Base-by-base conservation (phyloP, 169 alveolate genomes). In the Neospora caninum region DNA sequence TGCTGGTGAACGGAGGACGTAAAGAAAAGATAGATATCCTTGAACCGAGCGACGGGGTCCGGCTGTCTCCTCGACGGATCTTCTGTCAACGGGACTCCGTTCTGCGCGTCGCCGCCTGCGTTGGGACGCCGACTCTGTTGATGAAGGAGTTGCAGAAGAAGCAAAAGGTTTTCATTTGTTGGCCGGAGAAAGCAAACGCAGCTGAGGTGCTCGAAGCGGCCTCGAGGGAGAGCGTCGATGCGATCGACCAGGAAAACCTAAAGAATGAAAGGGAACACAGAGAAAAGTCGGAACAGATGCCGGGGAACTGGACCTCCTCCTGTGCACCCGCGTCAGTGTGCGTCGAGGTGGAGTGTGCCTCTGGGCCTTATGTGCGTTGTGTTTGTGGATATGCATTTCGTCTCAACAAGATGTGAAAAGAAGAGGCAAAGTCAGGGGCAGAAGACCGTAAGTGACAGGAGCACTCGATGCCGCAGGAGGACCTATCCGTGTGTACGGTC, bases 121-220 rank as follows among this genome's bases (percentile, higher is more conserved):
- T 88, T 97, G 96, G 38, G 98, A 97, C 31, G 97, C 89, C 89
- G 94, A 73, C 58, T 78, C 78, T 95, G 97, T 91, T 91, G 95
- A 92, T 82, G 89, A 54, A 93, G 96, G 88, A 73, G 96, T 78
- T 93, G 88, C 43, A 94, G 69, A n/a, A 96, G 95, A 88, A 80
- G 88, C 91, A 94, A 89, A 54, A 95, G 88, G 91, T 95, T 93
- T 80, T 94, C 92, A 92, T 58, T 88, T 43, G 96, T 91, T 43
- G 97, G 97, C 49, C 97, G 92, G 0, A 96, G 87, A 88, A 96
- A 96, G 93, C 95, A 87, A 18, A 95, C 94, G 49, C 96, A 93
- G 41, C 94, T 96, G 92, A 96, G 38, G 94, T 96, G 97, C 86
- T 95, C 95, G 93, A 94, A 93, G 92, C 78, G 83, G 43, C 95